Evolutionary conservation across 2,329 filamentous ascomycete genomes (phyloP).

Genomic region (Arachnomyces sp.): DNA sequence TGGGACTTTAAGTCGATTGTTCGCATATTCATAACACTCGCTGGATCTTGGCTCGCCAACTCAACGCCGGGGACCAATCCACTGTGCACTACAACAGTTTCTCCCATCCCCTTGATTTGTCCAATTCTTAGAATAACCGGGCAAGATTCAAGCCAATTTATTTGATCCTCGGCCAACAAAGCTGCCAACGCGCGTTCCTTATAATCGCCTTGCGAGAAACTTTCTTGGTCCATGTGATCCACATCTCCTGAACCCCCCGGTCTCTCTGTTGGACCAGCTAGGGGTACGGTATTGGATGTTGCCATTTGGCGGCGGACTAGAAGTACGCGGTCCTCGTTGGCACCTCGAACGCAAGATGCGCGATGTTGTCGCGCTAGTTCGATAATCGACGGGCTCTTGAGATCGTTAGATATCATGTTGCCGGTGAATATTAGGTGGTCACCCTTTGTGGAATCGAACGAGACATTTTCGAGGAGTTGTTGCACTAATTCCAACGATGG

Average conservation of each 20-base stretch:
- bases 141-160: constrained; percentile 59
- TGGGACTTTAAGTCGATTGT: constrained; percentile 59
- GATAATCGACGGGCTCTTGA: constrained; percentile 70
- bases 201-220: constrained; percentile 25
- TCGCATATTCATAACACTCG: constrained; percentile 87
- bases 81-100: constrained; percentile 72
- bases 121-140: constrained; percentile 73
- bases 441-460: constrained; percentile 47
- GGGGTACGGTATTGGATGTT: constrained; percentile 14
- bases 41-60: constrained; percentile 64
- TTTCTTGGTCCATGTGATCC: constrained; percentile 20
- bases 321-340: constrained; percentile 85
- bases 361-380: constrained; percentile 62
- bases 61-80: constrained; percentile 70
- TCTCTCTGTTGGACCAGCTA: not conserved
- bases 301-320: constrained; percentile 48
- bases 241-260: no score
- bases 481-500: constrained; percentile 28
- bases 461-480: constrained; percentile 56
- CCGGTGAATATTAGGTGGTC: constrained; percentile 73
- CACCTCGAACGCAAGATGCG: constrained; percentile 79
- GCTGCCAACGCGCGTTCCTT: constrained; percentile 48
- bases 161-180: constrained; percentile 51
- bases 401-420: constrained; percentile 78
- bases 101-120: constrained; percentile 49